Evolutionary conservation across 176 grass and related monocot genomes (phyloP).

Genomic region (Phyllostachys edulis): DNA sequence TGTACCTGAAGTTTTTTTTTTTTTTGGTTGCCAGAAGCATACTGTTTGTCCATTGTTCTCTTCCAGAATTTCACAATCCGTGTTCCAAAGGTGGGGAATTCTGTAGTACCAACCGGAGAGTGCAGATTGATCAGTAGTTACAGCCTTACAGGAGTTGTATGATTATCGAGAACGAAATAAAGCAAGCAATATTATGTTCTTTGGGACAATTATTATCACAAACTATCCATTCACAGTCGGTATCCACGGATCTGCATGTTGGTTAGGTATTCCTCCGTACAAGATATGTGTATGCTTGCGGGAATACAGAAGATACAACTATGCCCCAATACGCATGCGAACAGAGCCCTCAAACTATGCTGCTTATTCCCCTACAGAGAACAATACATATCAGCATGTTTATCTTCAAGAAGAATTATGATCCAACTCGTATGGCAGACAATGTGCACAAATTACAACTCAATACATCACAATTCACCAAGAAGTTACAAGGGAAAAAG

Average conservation of each 20-base stretch:
- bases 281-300: not conserved
- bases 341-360: not conserved
- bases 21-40: not conserved
- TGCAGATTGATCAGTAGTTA: not conserved
- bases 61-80: not conserved
- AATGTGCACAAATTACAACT: conserved; percentile 30
- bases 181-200: not conserved
- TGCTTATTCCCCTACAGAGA: conserved; percentile 16
- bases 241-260: not conserved
- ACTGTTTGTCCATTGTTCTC: not conserved
- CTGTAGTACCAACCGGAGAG: not conserved
- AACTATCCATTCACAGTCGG: too few species aligned
- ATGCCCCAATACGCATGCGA: not conserved
- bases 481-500: conserved; percentile 26
- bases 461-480: conserved; percentile 29
- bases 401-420: conserved; percentile 9
- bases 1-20: not conserved
- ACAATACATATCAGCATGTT: not conserved
- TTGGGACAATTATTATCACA: not conserved
- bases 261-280: not conserved
- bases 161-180: not conserved
- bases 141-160: not conserved
- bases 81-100: too few species aligned
- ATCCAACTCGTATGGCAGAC: conserved; percentile 22
- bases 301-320: not conserved